Base-by-base conservation (phyloP, 2,329 filamentous ascomycete genomes). In the Gaeumannomyces sp. region DNA sequence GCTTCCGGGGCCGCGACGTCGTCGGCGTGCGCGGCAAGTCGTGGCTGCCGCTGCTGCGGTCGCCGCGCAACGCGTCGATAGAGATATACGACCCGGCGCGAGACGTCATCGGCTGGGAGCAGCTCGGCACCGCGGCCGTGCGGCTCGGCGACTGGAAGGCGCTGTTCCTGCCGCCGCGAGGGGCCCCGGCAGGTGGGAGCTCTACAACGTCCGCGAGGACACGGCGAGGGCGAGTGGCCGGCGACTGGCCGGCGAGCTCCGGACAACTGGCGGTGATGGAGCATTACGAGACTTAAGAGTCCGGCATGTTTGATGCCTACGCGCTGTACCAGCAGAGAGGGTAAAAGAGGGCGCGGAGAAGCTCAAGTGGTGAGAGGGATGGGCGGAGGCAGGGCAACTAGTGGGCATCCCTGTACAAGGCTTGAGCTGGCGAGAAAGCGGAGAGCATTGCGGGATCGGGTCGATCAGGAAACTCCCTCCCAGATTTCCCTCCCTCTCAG, bases 101-200 rank as follows among this genome's bases (percentile, higher is more conserved):
- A 14, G 59, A 38, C 31, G 59, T 76, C 67, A 73, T 74, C 64
- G 75, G 75, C 1, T 77, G 75, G 75, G 75, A 77, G 69, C 74
- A 73, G 14, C 76, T 72, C 63, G 73, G 74, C 5, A 69, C 73
- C 1, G 74, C 75, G 0, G 74, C 74, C 3, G 73, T 73, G 61
- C 72, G 75, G 19, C 72, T 73, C 33, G 74, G 75, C 33, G 74
- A 75, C 67, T 76, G 75, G 74, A 76, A 76, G 70, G 75, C 75
- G 59, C 74, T 82, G 38, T 81, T 80, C 71, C 80, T 81, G 62
- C 79, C 79, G 6, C 78, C 78, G 68, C 80, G 19, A 81, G 80
- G 65, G 80, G 80, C 0, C 77, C 78, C 0, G 80, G 81, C 70
- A 76, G 75, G 62, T 83, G 81, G 80, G 78, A 83, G 69, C 71